Evolutionary conservation across 192 early-diverging fungal species (phyloP), one percentile per base, ranked within the genome.

Genomic region (Podila horticola): DNA sequence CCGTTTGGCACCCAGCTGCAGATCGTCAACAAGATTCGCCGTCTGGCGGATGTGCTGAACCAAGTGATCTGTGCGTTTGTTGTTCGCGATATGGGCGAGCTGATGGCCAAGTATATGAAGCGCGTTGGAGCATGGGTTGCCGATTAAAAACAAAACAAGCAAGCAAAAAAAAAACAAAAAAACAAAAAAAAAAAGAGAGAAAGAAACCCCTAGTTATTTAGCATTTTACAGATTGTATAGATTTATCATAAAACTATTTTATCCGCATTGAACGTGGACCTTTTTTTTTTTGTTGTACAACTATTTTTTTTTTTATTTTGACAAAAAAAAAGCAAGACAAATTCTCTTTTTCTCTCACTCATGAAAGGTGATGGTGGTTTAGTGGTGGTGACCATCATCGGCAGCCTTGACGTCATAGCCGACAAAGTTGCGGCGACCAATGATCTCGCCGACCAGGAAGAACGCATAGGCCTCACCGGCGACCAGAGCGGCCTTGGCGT

Each of bases 361-460:
- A 20, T 20, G 30, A n/a, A 34, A 20, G 8, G 48, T 26, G 50
- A 74, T 45, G 6, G 33, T 34, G 33, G 3, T 17, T 79, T 79
- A 79, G 60, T 79, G 76, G 70, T 79, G 76, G 51, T 63, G 69
- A 15, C 22, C 66, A 45, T 71, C 64, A 41, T 75, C 75, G 26
- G 66, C 85, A 70, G 79, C 72, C 74, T 86, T 68, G 74, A 90
- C 87, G 31, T 87, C 84, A 45, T 90, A 90, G 28, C 91, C 91
- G 61, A 90, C 79, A 71, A 92, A 71, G 84, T 86, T 90, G 74
- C 88, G 83, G 58, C 89, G 88, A 70, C 90, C 90, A 72, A 91
- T 72, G 58, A 91, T 85, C 74, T 91, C 90, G 61, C 90, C 90
- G 26, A 91, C 38, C 59, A 88, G 72, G 83, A 90, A 91, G 72